phyloP scores from a whole-genome alignment of 352 stramenopile genomes.

The Phytopythium vexans region DNA sequence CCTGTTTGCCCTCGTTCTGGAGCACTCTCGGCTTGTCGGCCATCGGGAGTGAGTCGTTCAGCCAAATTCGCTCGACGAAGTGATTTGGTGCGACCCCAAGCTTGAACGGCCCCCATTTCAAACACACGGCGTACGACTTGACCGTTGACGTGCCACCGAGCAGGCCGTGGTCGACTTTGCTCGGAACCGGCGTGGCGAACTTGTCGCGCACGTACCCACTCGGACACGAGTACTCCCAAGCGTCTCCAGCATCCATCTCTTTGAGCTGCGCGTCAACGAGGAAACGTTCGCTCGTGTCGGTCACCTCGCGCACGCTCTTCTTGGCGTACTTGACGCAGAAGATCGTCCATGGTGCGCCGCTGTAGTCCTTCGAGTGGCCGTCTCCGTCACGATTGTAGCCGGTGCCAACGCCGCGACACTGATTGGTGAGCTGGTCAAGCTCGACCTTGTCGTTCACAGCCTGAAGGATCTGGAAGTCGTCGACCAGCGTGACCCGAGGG shows the following conservation, averaged over 20 bases:
- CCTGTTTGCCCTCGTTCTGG: no score
- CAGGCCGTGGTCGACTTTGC: constrained; percentile 31
- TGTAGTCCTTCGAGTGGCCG: constrained; percentile 46
- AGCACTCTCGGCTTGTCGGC: constrained; percentile 22
- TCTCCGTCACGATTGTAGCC: constrained; percentile 39
- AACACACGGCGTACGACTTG: constrained; percentile 28
- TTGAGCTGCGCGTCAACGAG: constrained; percentile 29
- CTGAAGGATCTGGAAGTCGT: constrained; percentile 33
- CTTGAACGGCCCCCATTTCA: constrained; percentile 25
- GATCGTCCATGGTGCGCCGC: constrained; percentile 36
- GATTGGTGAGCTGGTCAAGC: constrained; percentile 26
- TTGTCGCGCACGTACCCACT: constrained; percentile 27
- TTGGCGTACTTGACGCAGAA: constrained; percentile 34
- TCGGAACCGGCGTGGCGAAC: constrained; percentile 24
- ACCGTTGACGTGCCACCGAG: constrained; percentile 22
- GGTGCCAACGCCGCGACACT: constrained; percentile 16
- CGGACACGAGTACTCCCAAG: constrained; percentile 18
- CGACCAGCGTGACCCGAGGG: constrained; percentile 21
- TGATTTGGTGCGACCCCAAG: constrained; percentile 8
- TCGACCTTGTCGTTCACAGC: constrained; percentile 14
- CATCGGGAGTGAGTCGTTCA: constrained; percentile 37
- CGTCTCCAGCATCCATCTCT: constrained; percentile 27
- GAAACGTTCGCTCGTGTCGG: constrained; percentile 10
- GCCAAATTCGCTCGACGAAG: constrained; percentile 37
- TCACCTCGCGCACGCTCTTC: constrained; percentile 26